phyloP scores from a whole-genome alignment of 306 rosid species.

The Trifolium repens region DNA sequence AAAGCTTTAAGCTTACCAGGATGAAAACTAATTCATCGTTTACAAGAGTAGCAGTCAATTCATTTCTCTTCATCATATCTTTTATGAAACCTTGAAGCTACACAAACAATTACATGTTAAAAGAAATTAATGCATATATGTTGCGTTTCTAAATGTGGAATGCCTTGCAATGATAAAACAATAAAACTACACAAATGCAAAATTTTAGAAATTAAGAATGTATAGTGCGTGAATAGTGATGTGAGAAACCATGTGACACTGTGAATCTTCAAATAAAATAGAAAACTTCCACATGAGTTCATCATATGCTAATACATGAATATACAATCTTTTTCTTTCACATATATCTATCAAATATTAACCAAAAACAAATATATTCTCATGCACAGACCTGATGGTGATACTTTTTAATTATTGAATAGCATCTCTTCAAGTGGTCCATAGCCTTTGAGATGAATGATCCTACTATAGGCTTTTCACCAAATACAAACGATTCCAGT shows the following conservation, averaged over 20 bases:
- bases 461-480: slow-evolving; percentile 40
- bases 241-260: slow-evolving; percentile 25
- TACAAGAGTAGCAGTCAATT: slow-evolving; percentile 62
- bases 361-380: slow-evolving; percentile 20
- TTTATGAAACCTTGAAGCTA: slow-evolving; percentile 80
- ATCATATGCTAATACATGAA: slow-evolving; percentile 22
- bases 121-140: neutral
- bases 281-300: slow-evolving; percentile 19
- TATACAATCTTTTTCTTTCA: slow-evolving; percentile 25
- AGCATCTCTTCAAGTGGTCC: slow-evolving; percentile 56
- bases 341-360: slow-evolving; percentile 5
- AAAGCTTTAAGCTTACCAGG: slow-evolving; percentile 61
- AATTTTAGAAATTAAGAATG: slow-evolving; percentile 9
- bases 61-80: slow-evolving; percentile 68
- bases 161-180: slow-evolving; percentile 25
- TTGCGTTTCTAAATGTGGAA: slow-evolving; percentile 16
- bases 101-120: slow-evolving; percentile 30
- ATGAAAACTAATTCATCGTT: slow-evolving; percentile 74
- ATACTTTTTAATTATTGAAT: slow-evolving; percentile 53
- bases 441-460: slow-evolving; percentile 57
- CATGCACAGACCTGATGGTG: slow-evolving; percentile 78
- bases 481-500: slow-evolving; percentile 48
- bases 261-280: slow-evolving; percentile 28
- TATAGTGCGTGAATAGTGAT: slow-evolving; percentile 8
- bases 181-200: slow-evolving; percentile 20